Base-by-base conservation (phyloP, 1,139 yeast genomes). In the Pneumocystis sp. region DNA sequence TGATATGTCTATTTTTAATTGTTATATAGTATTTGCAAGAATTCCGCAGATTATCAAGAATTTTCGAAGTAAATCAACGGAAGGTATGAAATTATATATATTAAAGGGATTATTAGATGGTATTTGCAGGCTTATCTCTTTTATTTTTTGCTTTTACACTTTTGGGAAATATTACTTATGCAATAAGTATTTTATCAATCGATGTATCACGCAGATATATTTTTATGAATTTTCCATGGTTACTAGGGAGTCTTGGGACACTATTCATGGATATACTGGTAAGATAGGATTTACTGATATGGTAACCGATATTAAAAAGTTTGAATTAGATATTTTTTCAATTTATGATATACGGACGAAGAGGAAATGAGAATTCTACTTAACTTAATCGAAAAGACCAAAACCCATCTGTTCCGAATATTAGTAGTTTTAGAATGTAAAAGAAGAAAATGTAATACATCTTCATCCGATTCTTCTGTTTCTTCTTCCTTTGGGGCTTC, bases 401-500 rank as follows among this genome's bases (percentile, higher is more conserved):
- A 69, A 70, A 61, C 70, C 69, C 65, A 65, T 62, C 63, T 40
- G 17, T 37, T 17, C 7, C 3, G 21, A 40, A 21, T 56, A 29
- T 29, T 50, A 29, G 39, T 35, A 21, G 17, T 12, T 10, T 34
- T 25, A 10, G 29, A 25, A 62, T 39, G 19, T 59, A 29, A n/a
- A 21, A 62, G 37, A 12, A 21, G 40, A 44, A 62, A 34, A 64
- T 37, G 17, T 7, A 87, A 93, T 93, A 87, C 87, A 80, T 87
- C 95, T 74, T 85, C 90, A 76, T 87, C 93, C 71, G 85, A 82
- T 78, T 83, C 87, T 79, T 85, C 87, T 70, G 76, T 77, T 68
- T 74, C 80, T 66, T 72, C 80, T 70, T 74, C 80, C 68, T 67
- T 67, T 66, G 71, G 75, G 64, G 67, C 70, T 42, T 61, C 68